phyloP scores from a whole-genome alignment of 1,284 basidiomycete genomes.

The Puccinia coronata region DNA sequence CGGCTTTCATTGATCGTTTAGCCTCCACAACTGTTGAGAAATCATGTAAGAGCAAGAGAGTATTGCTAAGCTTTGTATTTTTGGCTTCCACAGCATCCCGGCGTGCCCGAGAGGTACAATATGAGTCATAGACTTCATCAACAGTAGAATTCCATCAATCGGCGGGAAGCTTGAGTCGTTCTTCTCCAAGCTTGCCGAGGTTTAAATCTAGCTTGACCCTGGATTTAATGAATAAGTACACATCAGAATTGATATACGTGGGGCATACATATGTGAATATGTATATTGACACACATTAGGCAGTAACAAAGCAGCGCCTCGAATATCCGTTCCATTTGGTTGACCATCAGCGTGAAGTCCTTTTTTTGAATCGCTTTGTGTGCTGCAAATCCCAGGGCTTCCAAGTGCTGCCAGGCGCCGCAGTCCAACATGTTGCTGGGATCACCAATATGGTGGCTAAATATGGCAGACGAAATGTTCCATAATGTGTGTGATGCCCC shows the following conservation, averaged over 20 bases:
- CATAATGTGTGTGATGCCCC: conserved; percentile 22
- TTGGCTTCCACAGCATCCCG: neutral
- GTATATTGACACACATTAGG: too few species aligned
- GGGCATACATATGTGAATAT: too few species aligned
- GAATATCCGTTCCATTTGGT: too few species aligned
- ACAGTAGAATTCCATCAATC: conserved; percentile 1
- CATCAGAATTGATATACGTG: too few species aligned
- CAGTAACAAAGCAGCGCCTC: too few species aligned
- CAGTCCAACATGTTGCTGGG: neutral
- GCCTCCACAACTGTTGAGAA: conserved; percentile 18
- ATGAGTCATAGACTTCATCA: neutral
- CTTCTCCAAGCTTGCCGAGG: neutral
- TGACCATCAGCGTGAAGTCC: too few species aligned
- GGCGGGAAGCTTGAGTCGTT: neutral
- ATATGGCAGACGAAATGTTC: conserved; percentile 7
- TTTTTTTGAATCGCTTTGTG: too few species aligned
- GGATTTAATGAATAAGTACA: neutral
- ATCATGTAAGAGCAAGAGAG: neutral
- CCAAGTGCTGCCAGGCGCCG: neutral
- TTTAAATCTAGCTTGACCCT: neutral
- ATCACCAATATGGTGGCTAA: conserved; percentile 18
- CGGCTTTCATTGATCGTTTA: conserved; percentile 7
- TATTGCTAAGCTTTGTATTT: neutral
- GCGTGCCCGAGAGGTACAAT: neutral
- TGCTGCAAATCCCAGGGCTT: too few species aligned